Evolutionary conservation across 208 protist genomes (phyloP).

Genomic region (Leptomonas seymouri): DNA sequence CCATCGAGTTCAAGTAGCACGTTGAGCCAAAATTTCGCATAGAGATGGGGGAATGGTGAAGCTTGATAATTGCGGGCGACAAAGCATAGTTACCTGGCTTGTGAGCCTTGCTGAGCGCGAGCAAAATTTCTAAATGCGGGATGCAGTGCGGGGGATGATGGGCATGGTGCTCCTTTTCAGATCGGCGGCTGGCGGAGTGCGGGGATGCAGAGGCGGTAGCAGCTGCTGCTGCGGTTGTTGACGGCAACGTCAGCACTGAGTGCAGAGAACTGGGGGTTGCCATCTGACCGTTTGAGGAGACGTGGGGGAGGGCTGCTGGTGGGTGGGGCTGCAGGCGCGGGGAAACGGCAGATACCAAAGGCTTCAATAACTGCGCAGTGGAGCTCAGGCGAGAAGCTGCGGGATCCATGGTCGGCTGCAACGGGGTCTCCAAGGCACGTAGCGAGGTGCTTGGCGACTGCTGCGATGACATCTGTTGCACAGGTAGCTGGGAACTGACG

Average conservation of each 20-base stretch:
- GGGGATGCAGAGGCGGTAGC: not conserved
- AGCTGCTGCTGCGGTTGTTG: not conserved
- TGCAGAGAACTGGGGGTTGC: too few species aligned
- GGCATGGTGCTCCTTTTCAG: not conserved
- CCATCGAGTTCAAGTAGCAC: conserved; percentile 96
- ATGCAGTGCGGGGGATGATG: not conserved
- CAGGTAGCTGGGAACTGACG: conserved; percentile 5
- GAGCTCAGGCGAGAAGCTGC: not conserved
- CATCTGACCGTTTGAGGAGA: not conserved
- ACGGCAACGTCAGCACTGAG: too few species aligned
- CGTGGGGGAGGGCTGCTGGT: not conserved
- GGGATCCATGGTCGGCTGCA: conserved; percentile 1
- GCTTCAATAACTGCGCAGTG: not conserved
- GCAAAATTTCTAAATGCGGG: not conserved
- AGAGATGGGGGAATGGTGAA: conserved; percentile 37
- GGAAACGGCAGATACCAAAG: not conserved
- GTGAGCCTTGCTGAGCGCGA: not conserved
- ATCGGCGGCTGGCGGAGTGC: not conserved
- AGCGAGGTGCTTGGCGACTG: not conserved
- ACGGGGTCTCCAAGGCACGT: not conserved
- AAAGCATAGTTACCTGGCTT: not conserved
- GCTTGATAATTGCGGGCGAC: conserved; percentile 6
- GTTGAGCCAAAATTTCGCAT: conserved; percentile 94
- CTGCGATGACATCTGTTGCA: conserved; percentile 3
- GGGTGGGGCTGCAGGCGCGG: conserved; percentile 9